Evolutionary conservation across 2,329 filamentous ascomycete genomes (phyloP), one percentile per base, ranked within the genome.

Genomic region (Alternaria burnsii): DNA sequence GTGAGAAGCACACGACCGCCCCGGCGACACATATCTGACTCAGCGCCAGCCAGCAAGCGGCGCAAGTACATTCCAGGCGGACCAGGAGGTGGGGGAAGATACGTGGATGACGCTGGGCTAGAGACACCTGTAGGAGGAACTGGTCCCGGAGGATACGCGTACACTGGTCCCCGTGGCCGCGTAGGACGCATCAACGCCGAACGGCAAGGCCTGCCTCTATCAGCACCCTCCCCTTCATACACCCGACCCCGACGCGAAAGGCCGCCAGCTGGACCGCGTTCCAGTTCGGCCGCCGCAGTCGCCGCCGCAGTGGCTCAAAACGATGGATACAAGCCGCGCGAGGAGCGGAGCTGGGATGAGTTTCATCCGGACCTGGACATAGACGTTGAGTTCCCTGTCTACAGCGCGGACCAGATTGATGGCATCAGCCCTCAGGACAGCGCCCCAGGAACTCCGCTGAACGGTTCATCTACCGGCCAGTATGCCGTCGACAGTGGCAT

Each of bases 291-390:
- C n/a, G 93, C 94, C 12, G 93, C 93, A 28, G 92, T 94, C 24
- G 92, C 94, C 52, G 93, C 93, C 6, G 91, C 91, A 4, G 91
- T 95, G 60, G 92, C 93, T 69, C 93, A 97, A 75, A 94, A 89
- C 71, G 95, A 98, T 82, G 94, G 94, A 52, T 98, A 98, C 81
- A 99, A 99, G 78, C 95, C 95, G 32, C 87, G 95, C 73, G 95
- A 99, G 80, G 95, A 99, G 82, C 89, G 94, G 64, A 92, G 93
- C 53, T 99, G 94, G 93, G 94, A 97, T 74, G 95, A 99, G 77
- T 98, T 98, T 67, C 95, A 99, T 78, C 93, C 93, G 0, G 92
- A 97, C 71, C 87, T 99, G 53, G 94, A 98, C 80, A 93, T 97
- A 50, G 93, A 97, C 58, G 86, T 86, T 12, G 87, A 87, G 4